Evolutionary conservation across 768 basidiomycete genomes (phyloP).

Genomic region (Lactarius akahatsu): DNA sequence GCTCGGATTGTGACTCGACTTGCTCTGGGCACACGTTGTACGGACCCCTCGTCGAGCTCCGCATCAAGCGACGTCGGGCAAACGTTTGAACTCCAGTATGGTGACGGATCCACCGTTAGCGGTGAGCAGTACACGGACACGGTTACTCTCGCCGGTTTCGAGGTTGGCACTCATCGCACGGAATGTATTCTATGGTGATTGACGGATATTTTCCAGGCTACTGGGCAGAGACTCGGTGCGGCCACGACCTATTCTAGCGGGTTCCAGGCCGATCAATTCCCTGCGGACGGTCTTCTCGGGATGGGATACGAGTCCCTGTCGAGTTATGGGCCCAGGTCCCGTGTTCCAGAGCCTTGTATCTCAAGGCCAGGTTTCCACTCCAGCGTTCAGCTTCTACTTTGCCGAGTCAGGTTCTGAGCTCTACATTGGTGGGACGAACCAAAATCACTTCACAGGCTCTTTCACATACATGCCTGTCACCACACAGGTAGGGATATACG

Average conservation of each 20-base stretch:
- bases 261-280: slow-evolving; percentile 34
- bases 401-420: slow-evolving; percentile 43
- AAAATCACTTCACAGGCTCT: slow-evolving; percentile 10
- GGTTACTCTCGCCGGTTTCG: slow-evolving; percentile 42
- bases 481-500: neutral
- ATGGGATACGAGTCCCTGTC: slow-evolving; percentile 38
- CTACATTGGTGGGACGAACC: slow-evolving; percentile 26
- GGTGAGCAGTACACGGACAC: slow-evolving; percentile 46
- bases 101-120: slow-evolving; percentile 41
- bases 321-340: slow-evolving; percentile 29
- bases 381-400: slow-evolving; percentile 52
- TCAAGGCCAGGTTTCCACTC: slow-evolving; percentile 36
- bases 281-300: slow-evolving; percentile 45
- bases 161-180: slow-evolving; percentile 6
- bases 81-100: slow-evolving; percentile 39
- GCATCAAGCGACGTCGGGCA: slow-evolving; percentile 32
- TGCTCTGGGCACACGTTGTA: slow-evolving; percentile 32
- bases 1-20: slow-evolving; percentile 31
- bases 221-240: slow-evolving; percentile 45
- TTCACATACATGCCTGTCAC: slow-evolving; percentile 21
- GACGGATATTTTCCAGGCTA: slow-evolving; percentile 33
- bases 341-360: slow-evolving; percentile 45
- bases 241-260: slow-evolving; percentile 42
- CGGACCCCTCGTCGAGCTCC: slow-evolving; percentile 9
- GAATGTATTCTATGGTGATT: neutral